Evolutionary conservation across 768 basidiomycete species (phyloP).

Genomic region (Thelephora aurantiotincta): DNA sequence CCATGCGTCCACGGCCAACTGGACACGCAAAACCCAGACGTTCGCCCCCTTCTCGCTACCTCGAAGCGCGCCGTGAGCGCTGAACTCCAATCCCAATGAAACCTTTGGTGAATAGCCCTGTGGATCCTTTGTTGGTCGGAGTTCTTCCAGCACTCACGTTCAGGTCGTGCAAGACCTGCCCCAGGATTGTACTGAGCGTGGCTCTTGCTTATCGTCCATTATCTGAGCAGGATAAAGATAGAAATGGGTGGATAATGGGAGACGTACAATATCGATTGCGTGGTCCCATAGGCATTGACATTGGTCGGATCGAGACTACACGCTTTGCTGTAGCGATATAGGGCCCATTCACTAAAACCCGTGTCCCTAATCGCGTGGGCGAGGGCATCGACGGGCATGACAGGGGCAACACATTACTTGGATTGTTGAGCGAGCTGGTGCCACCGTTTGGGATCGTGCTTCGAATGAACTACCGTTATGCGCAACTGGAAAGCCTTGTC

Average conservation of each 20-base stretch:
- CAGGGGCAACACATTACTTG: slow-evolving; percentile 21
- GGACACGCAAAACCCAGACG: too few relatives aligned
- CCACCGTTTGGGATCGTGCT: slow-evolving; percentile 81
- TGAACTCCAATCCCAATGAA: too few relatives aligned
- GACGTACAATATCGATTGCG: slow-evolving; percentile 47
- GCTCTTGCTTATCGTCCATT: slow-evolving; percentile 31
- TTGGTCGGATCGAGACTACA: slow-evolving; percentile 69
- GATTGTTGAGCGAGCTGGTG: slow-evolving; percentile 64
- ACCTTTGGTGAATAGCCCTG: too few relatives aligned
- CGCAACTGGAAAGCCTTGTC: slow-evolving; percentile 69
- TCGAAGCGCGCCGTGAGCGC: too few relatives aligned
- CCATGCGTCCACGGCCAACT: too few relatives aligned
- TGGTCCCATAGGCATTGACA: slow-evolving; percentile 83
- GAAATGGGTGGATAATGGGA: not conserved
- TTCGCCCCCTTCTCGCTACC: too few relatives aligned
- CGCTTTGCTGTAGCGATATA: slow-evolving; percentile 85
- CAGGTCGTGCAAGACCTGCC: slow-evolving; percentile 65
- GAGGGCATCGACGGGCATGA: not conserved
- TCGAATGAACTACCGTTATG: slow-evolving; percentile 84
- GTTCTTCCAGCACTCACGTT: slow-evolving; percentile 64
- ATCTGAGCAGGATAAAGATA: not conserved
- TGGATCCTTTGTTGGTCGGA: too few relatives aligned
- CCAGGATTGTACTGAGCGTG: slow-evolving; percentile 58
- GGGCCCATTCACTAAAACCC: slow-evolving; percentile 69
- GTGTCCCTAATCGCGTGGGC: slow-evolving; percentile 29